These are phyloP conservation scores for Colletotrichum costaricense DNA, from an alignment of 2,329 filamentous ascomycete genomes.

Conservation along the genomic window DNA sequence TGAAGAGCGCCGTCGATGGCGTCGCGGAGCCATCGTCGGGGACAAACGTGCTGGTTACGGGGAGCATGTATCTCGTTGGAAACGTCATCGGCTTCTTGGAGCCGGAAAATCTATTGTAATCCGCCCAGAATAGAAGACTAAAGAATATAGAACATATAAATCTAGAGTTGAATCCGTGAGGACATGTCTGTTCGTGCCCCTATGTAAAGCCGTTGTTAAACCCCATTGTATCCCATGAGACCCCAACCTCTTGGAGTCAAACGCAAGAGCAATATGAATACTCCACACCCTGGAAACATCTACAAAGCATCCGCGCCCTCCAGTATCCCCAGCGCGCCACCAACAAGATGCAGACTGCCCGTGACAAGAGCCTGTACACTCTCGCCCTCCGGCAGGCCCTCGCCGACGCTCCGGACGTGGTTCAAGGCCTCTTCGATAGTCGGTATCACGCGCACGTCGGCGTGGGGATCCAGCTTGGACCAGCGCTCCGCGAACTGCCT, in stretches of 20 bases:
- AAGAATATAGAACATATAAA: background rate
- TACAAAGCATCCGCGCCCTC: conserved; percentile 32
- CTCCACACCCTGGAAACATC: background rate
- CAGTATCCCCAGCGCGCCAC: conserved; percentile 68
- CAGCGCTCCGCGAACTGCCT: conserved; percentile 64
- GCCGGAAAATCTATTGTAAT: conserved; percentile 17
- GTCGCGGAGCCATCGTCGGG: conserved; percentile 51
- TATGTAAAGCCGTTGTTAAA: background rate
- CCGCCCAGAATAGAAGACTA: too few relatives aligned
- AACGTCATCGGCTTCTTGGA: conserved; percentile 63
- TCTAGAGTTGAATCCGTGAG: conserved; percentile 27
- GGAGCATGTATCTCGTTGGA: conserved; percentile 73
- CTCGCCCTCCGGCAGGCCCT: conserved; percentile 44
- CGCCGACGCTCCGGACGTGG: conserved; percentile 33
- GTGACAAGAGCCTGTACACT: conserved; percentile 71
- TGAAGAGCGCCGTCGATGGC: conserved; percentile 66
- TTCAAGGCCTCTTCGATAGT: conserved; percentile 68
- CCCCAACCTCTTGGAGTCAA: too few relatives aligned
- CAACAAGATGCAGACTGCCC: conserved; percentile 87
- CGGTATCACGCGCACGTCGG: conserved; percentile 57
- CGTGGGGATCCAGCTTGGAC: conserved; percentile 57
- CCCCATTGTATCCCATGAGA: background rate
- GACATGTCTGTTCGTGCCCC: background rate
- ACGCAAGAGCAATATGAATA: too few relatives aligned
- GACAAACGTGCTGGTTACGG: conserved; percentile 64